Base-by-base conservation (phyloP, 2,329 filamentous ascomycete species). In the Epichloe aotearoae region DNA sequence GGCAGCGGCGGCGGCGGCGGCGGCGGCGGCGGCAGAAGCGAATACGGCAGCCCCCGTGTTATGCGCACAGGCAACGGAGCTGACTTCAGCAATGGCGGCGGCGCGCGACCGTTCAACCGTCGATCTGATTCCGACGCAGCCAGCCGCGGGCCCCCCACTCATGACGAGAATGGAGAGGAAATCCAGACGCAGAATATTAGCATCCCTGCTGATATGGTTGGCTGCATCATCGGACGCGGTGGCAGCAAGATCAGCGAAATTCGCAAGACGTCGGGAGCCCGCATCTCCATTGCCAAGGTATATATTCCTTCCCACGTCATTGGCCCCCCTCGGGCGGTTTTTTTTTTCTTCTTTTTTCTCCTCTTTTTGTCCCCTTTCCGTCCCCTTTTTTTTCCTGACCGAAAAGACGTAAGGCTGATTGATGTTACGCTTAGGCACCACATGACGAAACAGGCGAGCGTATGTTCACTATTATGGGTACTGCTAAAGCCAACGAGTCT, bases 391-490 rank as follows among this genome's bases (percentile, higher is more conserved):
- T 14, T 20, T 33, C 6, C 4, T 17, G 17, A 20, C 10, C 17
- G 10, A 26, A 38, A 23, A 38, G 8, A 19, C 17, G 3, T 26
- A 19, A 38, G 38, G n/a, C 36, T 23, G 17, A 23, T 17, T 5
- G 17, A 20, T 37, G 17, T 20, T 10, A 7, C 7, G 20, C 30
- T 5, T 50, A 83, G 78, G 84, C 90, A 45, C 88, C 93, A 51
- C 93, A 98, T 64, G 93, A 98, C 61, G 93, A 97, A 59, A 94
- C 88, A 54, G 93, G 93, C 58, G 93, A 98, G 77, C 84, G 93
- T 62, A 98, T 98, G 93, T 98, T 98, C 74, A 98, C 93, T 64
- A 98, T 98, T 66, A 96, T 95, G 79, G 93, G 93, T 59, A 94
- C 87, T 54, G 84, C 88, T 54, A 85, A 84, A 71, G 88, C 89